Evolutionary conservation across 306 rosid genomes (phyloP).

Genomic region (Canavalia ensiformis): DNA sequence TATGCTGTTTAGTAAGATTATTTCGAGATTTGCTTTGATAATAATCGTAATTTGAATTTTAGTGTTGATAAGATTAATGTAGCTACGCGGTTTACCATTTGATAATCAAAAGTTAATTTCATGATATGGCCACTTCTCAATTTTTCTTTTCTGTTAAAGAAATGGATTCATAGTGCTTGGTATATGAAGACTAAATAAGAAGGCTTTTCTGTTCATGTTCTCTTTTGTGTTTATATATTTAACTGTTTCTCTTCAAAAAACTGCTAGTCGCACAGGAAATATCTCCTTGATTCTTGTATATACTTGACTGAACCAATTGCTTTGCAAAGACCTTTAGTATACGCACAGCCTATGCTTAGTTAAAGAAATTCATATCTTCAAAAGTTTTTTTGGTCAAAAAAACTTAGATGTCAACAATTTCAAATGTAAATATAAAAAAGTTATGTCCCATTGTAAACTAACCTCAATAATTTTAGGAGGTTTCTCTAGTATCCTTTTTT

Average conservation of each 20-base stretch:
- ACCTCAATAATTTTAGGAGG: neutral
- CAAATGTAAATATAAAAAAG: neutral
- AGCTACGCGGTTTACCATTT: neutral
- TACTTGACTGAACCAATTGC: neutral
- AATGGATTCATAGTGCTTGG: neutral
- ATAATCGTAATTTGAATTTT: conserved; percentile 4
- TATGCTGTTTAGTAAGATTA: neutral
- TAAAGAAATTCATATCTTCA: neutral
- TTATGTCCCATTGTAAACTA: neutral
- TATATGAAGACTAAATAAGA: neutral
- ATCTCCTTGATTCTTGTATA: neutral
- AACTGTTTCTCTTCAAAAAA: conserved; percentile 6
- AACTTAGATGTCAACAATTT: neutral
- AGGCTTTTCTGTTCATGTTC: neutral
- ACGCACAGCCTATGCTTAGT: neutral
- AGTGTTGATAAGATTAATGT: neutral
- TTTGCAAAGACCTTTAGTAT: neutral
- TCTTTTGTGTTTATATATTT: conserved; percentile 2
- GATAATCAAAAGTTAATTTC: neutral
- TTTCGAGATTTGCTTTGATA: neutral
- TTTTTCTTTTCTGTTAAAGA: neutral
- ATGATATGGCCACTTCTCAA: neutral
- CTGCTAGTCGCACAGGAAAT: neutral
- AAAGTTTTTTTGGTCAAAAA: neutral
- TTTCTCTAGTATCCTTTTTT: neutral